Base-by-base conservation (phyloP, 1,139 yeast species). In the Sugiyamaella grinbergsii region DNA sequence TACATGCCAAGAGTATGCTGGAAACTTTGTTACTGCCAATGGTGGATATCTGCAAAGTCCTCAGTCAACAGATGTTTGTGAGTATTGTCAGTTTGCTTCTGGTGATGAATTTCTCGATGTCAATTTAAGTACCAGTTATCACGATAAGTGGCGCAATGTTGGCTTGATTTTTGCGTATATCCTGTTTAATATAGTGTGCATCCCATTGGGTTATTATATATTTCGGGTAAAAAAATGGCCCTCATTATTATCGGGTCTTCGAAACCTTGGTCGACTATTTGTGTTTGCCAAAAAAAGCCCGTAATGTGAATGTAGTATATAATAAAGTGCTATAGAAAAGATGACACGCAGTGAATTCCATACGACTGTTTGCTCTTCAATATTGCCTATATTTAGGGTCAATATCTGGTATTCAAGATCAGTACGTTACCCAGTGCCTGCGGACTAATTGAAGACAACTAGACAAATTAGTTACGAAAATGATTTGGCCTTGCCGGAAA, bases 151-250 rank as follows among this genome's bases (percentile, higher is more conserved):
- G 87, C 77, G 89, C 71, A 82, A 83, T 61, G 54, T 83, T 52
- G 90, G 90, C 18, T 71, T 84, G 54, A 72, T 73, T 57, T 78
- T 78, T 70, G 83, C 70, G 10, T 84, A 78, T 63, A 72, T 81
- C 53, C 49, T 70, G 23, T 82, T 83, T 71, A 83, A 84, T 62
- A 33, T 80, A 18, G 53, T 68, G 42, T 77, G 75, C 5, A 74
- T 77, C 77, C 62, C 77, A 51, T 55, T 55, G 1, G 56, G 72
- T 15, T 78, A 75, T 62, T 77, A 73, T 57, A 7, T 74, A 10
- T 64, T 76, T 53, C 62, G 75, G 51, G 71, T 58, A 37, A 51
- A 47, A 44, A 50, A 45, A 15, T 59, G 62, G 62, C 37, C 52
- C 2, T 33, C 49, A 7, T 18, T 43, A 26, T 29, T 37, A 15